Evolutionary conservation across 495 filamentous ascomycete species (phyloP).

Genomic region (Xeromyces bisporus): DNA sequence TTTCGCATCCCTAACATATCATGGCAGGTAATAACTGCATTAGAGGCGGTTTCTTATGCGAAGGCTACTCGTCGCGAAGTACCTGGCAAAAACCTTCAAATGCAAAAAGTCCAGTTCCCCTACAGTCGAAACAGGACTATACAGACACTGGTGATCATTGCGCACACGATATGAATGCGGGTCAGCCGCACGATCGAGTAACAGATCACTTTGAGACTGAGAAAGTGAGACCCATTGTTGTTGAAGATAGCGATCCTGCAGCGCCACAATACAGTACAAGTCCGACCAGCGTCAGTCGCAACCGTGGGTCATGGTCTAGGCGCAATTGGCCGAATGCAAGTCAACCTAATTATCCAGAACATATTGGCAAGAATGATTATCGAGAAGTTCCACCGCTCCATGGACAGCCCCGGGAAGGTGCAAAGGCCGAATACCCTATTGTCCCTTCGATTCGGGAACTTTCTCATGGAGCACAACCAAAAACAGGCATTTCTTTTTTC

Average conservation of each 20-base stretch:
- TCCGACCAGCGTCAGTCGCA: constrained; percentile 18
- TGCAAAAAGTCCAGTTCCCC: constrained; percentile 48
- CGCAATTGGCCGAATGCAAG: constrained; percentile 17
- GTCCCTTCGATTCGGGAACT: constrained; percentile 29
- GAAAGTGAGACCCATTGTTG: constrained; percentile 27
- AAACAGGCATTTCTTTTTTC: constrained; percentile 21
- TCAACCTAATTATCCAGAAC: constrained; percentile 23
- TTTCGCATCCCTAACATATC: constrained; percentile 6
- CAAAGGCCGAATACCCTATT: constrained; percentile 26
- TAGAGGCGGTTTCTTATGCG: constrained; percentile 80
- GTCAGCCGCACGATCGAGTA: constrained; percentile 25
- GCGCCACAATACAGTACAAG: constrained; percentile 21
- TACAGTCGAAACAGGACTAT: constrained; percentile 73
- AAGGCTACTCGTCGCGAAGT: constrained; percentile 72
- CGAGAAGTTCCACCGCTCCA: constrained; percentile 29
- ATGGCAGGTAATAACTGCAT: constrained; percentile 74
- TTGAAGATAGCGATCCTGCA: constrained; percentile 28
- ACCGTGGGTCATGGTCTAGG: constrained; percentile 25
- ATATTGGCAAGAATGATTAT: constrained; percentile 22
- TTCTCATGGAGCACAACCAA: constrained; percentile 19
- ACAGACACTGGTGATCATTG: constrained; percentile 29
- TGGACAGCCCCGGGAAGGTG: constrained; percentile 25
- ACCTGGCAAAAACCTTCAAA: constrained; percentile 53
- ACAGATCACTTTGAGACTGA: constrained; percentile 20
- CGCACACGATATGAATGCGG: constrained; percentile 37